phyloP scores from a whole-genome alignment of 2,329 filamentous ascomycete genomes.

The Ampelomyces quisqualis region DNA sequence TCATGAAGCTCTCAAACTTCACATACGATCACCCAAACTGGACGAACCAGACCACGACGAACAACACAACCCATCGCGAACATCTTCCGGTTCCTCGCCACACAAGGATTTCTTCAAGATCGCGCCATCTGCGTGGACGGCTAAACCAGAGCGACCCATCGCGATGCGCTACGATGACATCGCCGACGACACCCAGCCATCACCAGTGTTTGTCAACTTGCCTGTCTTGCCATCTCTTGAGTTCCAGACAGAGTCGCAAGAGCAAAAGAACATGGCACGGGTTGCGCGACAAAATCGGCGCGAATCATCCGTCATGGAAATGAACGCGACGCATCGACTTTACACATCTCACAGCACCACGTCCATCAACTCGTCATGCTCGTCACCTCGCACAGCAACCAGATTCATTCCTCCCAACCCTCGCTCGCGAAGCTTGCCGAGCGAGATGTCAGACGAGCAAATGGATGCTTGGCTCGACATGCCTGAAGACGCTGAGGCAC shows the following conservation, averaged over 20 bases:
- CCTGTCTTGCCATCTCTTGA: background rate
- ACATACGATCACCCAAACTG: conserved; percentile 12
- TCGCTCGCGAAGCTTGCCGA: conserved; percentile 9
- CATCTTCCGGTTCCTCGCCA: conserved; percentile 6
- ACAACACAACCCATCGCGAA: conserved; percentile 2
- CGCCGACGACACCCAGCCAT: background rate
- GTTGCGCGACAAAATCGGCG: background rate
- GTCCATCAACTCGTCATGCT: background rate
- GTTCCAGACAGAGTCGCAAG: background rate
- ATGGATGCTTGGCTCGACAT: conserved; percentile 22
- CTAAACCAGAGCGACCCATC: conserved; percentile 8
- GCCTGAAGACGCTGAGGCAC: conserved; percentile 19
- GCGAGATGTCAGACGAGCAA: conserved; percentile 21
- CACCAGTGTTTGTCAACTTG: background rate
- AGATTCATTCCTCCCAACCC: conserved; percentile 3
- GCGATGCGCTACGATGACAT: conserved; percentile 6
- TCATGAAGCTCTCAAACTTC: conserved; percentile 10
- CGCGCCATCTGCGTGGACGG: background rate
- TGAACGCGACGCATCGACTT: background rate
- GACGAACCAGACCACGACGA: conserved; percentile 1
- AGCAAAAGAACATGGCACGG: background rate
- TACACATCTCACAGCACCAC: background rate
- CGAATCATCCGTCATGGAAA: background rate
- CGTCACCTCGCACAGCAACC: conserved; percentile 8
- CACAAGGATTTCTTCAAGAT: conserved; percentile 4